Evolutionary conservation across 805 yeast species (phyloP), one percentile per base, ranked within the genome.

Genomic region (Isabelozyma heimii): DNA sequence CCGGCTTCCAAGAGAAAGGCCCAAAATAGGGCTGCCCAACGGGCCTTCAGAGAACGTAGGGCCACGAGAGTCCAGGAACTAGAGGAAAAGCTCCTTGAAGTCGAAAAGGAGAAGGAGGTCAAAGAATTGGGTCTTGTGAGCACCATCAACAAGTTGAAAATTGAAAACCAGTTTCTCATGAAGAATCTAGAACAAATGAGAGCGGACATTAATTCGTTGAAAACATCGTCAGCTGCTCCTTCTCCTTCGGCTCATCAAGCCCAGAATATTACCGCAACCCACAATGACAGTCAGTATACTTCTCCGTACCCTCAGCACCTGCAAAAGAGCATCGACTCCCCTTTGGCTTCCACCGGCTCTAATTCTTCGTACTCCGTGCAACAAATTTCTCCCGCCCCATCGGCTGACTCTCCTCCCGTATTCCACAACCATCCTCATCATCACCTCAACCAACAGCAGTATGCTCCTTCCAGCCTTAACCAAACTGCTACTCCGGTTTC

Each of bases 11-110:
- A 89, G 65, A 72, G 97, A 47, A 89, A 89, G 66, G 96, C 96
- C 3, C 97, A 88, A 66, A 91, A 91, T 63, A 73, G 97, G 50
- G 96, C 94, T n/a, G 96, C 97, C 17, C 96, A 91, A 72, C 63
- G 96, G 49, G 95, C 97, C 2, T 89, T 89, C 70, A 72, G 97
- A 54, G 95, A 90, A 64, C 76, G 97, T 54, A 73, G 95, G 58
- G 95, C 97, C 15, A 87, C 87, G 30, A 71, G 91, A 45, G 89
- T 90, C 7, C 83, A 82, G 50, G 95, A 87, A 61, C 73, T 91
- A 47, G 96, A 89, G 63, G 80, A 77, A 45, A 83, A 82, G 65
- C 75, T 86, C 48, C 70, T 78, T 61, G 87, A 80, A 58, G 77
- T 84, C 46, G 92, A 87, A 66, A 78, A 80, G 54, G 91, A 82